Evolutionary conservation across 2,329 filamentous ascomycete genomes (phyloP), one percentile per base, ranked within the genome.

Genomic region (Metarhizium anisopliae): DNA sequence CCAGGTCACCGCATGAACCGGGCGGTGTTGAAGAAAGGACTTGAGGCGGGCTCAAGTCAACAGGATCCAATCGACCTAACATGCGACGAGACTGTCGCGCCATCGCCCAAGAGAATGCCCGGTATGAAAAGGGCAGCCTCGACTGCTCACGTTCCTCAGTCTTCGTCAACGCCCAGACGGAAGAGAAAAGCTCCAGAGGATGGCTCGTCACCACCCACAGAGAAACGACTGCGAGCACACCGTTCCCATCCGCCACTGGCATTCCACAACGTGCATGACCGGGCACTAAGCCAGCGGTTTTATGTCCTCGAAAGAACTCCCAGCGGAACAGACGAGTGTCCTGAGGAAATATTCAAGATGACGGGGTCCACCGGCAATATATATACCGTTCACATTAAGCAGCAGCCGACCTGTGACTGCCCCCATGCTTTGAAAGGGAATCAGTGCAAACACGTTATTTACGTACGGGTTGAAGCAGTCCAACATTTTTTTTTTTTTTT

Each of bases 381-480:
- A 56, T 87, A 88, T 66, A 78, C 69, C 0, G 76, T 87, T 36
- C 69, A 69, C 38, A 77, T 87, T 53, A 70, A 71, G 3, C 72
- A 72, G n/a, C 62, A 73, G 18, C 80, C 82, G 0, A 69, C 61
- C 0, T 86, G 83, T 64, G 72, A 75, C 51, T 86, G 83, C 58
- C 81, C 82, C 1, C 76, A 84, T 56, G 76, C 74, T 1, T 61
- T 57, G 30, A 73, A 74, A 38, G 79, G 80, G 0, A 75, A 81
- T 36, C 81, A 84, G 58, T 86, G 84, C 76, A 87, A 87, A 63
- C 85, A 88, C 61, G 71, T 84, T 30, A 58, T 86, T 47, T 87
- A 83, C 62, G 80, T 79, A 62, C 45, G 70, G 25, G 30, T 10
- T n/a, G 20, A 49, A 13, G 14, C 14, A 53, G 16, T 40, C 20